Conservation (phyloP, 176 grass and related monocot species). For the Musa schizocarpa region DNA sequence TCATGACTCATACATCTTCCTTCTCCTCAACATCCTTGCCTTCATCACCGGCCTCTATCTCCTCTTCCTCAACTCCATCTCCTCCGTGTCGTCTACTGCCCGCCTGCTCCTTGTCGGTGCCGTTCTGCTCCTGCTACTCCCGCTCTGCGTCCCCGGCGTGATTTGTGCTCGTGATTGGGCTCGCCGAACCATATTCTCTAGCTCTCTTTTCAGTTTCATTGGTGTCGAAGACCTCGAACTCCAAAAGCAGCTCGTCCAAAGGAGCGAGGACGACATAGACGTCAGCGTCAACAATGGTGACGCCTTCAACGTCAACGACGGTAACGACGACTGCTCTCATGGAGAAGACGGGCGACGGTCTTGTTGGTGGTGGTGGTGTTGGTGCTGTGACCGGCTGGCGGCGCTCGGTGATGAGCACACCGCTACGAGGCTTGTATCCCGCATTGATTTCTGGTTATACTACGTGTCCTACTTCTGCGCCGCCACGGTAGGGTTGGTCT, state of each 20-base stretch:
- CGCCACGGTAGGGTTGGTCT: conserved; percentile 72
- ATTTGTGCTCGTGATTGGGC: conserved; percentile 26
- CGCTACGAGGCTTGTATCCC: conserved; percentile 47
- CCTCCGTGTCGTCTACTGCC: conserved; percentile 25
- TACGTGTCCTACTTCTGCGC: conserved; percentile 80
- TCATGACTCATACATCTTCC: conserved; percentile 46
- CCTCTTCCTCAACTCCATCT: conserved; percentile 53
- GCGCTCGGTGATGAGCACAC: conserved; percentile 64
- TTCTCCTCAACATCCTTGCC: conserved; percentile 58
- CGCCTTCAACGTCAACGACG: conserved; percentile 1
- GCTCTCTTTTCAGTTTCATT: background rate
- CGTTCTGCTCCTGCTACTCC: conserved; percentile 53
- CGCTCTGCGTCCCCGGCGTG: conserved; percentile 39
- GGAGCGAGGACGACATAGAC: conserved; percentile 1
- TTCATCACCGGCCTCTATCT: conserved; percentile 71
- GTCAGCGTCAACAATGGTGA: conserved; percentile 24
- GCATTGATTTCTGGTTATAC: conserved; percentile 87
- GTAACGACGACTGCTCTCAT: background rate
- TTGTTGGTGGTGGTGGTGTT: conserved; percentile 14
- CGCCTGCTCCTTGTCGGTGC: conserved; percentile 49
- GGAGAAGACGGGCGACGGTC: background rate
- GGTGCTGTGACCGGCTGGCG: conserved; percentile 10
- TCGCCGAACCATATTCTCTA: conserved; percentile 30
- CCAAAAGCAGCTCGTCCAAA: conserved; percentile 7
- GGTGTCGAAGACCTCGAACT: conserved; percentile 19